These are phyloP conservation scores for Solanum arcanum DNA, from an alignment of 257 asterid species.

Conservation along the genomic window DNA sequence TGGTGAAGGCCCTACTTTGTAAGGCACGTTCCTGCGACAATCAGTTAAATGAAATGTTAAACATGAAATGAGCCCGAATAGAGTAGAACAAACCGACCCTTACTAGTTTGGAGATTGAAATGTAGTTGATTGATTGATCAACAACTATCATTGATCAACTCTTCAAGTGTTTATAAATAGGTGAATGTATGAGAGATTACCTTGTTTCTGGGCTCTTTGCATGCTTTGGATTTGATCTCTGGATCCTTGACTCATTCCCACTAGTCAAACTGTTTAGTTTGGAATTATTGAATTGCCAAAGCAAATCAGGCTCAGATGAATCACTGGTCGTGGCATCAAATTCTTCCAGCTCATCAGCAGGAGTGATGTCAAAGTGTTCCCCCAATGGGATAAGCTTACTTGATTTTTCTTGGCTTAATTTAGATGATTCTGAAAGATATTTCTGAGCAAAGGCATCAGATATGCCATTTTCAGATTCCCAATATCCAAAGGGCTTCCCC, in stretches of 20 bases:
- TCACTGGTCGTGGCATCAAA: conserved; percentile 57
- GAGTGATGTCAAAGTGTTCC: conserved; percentile 19
- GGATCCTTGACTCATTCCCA: conserved; percentile 28
- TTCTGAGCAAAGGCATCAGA: conserved; percentile 29
- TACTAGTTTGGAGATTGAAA: not conserved
- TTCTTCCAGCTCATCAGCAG: conserved; percentile 44
- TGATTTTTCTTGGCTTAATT: conserved; percentile 23
- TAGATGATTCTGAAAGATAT: conserved; percentile 28
- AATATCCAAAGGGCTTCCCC: conserved; percentile 21
- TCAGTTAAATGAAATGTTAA: not conserved
- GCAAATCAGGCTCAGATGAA: conserved; percentile 62
- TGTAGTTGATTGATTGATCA: not conserved
- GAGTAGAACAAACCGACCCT: not conserved
- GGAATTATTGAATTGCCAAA: conserved; percentile 56
- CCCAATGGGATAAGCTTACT: conserved; percentile 15
- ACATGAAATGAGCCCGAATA: not conserved
- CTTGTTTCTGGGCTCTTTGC: conserved; percentile 43
- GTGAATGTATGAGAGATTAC: conserved; percentile 10
- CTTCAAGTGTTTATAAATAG: not conserved
- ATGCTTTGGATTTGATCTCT: conserved; percentile 24
- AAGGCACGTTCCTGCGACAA: conserved; percentile 41
- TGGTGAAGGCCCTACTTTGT: conserved; percentile 58
- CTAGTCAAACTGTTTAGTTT: conserved; percentile 27
- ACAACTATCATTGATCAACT: not conserved
- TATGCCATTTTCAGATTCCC: conserved; percentile 29